Base-by-base conservation (phyloP, 352 stramenopile species). In the Globisporangium cederbergense region DNA sequence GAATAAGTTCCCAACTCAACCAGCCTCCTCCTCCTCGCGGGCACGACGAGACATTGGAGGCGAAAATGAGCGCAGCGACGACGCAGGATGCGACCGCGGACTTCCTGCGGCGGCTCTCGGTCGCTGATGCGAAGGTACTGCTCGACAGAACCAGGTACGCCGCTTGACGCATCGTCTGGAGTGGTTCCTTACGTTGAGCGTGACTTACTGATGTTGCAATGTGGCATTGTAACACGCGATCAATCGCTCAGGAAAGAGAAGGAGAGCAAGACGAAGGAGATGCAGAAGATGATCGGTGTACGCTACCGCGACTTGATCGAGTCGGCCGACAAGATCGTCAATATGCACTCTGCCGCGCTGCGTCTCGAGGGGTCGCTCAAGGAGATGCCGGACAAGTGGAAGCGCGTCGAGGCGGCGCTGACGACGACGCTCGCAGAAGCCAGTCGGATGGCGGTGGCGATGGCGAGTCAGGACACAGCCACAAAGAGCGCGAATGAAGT, bases 211-310 rank as follows among this genome's bases (percentile, higher is more conserved):
- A 11, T 1, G 18, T 20, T 20, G 16, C 56, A 3, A 14, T 60
- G 22, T 62, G 49, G 18, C 10, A 38, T 53, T 56, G 25, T 9
- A 61, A 9, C 51, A 7, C 18, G 36, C 36, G 36, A 42, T 42
- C 36, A 14, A 16, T 42, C 36, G 36, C 6, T 58, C 51, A 92
- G 85, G 34, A 89, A 89, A 54, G 86, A 95, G 66, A 95, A 93
- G 64, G 84, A 92, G 66, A 79, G 75, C 59, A 96, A 96, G 73
- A 91, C 87, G 25, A 86, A 91, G 65, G 87, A 97, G 65, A 95
- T 97, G 86, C 90, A 97, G 65, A 90, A 90, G 63, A 97, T 98
- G 90, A 96, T 97, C 40, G 85, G 91, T 43, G 93, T 96, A 43
- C 73, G 91, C 4, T 98, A 98, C 53, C 90, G 95, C 34, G 90